Conservation (phyloP, 1,284 basidiomycete genomes). For the Ustilago bromivora region DNA sequence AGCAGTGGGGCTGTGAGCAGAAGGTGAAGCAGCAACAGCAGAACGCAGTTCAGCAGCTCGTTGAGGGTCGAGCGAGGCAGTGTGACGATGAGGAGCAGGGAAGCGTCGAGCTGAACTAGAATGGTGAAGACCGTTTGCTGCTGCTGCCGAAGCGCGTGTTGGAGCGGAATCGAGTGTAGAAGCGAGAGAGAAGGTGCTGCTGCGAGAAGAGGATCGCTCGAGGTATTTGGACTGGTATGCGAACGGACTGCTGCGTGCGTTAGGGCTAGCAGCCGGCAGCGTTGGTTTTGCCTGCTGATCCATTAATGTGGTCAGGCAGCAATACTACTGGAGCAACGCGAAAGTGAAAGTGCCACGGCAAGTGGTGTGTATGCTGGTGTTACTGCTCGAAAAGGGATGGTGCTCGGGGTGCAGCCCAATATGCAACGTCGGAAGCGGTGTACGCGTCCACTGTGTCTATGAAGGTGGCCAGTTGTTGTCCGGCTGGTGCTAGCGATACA, state of each 20-base stretch:
- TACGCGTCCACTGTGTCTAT: no score
- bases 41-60: slow-evolving; percentile 49
- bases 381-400: background rate
- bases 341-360: background rate
- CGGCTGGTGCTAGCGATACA: no score
- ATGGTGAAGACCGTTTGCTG: slow-evolving; percentile 41
- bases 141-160: slow-evolving; percentile 13
- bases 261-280: slow-evolving; percentile 51
- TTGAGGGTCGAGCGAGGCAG: slow-evolving; percentile 56
- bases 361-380: background rate
- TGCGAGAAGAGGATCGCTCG: slow-evolving; percentile 59
- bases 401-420: background rate
- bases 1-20: slow-evolving; percentile 16
- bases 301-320: slow-evolving; percentile 27
- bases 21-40: slow-evolving; percentile 1
- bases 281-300: slow-evolving; percentile 48
- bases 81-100: slow-evolving; percentile 61
- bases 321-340: background rate
- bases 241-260: slow-evolving; percentile 57
- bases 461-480: no score
- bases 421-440: no score
- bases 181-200: slow-evolving; percentile 58
- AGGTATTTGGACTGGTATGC: slow-evolving; percentile 65
- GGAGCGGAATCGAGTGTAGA: slow-evolving; percentile 19
- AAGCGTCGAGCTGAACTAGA: slow-evolving; percentile 55